A percentile compares a stretch with the other conserved stretches of the same genome.
Evolutionary conservation across 140 eudicot genomes (phyloP).

Genomic region (Cichorium intybus): DNA sequence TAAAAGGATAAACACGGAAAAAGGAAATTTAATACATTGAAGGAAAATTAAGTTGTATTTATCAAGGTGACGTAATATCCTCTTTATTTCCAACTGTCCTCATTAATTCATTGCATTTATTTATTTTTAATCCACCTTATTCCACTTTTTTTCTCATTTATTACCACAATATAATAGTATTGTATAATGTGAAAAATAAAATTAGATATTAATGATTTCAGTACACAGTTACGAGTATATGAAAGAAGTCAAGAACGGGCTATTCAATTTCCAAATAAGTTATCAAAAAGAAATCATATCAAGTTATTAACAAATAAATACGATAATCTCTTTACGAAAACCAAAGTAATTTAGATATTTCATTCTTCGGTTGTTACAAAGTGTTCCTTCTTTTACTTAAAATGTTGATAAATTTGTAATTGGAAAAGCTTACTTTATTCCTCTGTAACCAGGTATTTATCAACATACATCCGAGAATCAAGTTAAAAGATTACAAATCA

Average conservation of each 20-base stretch:
- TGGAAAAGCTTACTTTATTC: no score
- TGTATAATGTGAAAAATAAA: not conserved
- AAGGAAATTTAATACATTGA: conserved; percentile 17
- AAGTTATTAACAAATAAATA: not conserved
- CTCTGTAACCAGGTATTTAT: no score
- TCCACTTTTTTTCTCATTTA: conserved; percentile 13
- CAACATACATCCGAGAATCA: no score
- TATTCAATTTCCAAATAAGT: no score
- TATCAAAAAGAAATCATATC: not conserved
- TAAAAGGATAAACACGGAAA: conserved; percentile 28
- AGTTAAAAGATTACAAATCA: no score
- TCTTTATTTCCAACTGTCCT: conserved; percentile 59
- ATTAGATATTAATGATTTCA: not conserved
- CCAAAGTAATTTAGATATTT: no score
- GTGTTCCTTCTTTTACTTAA: no score
- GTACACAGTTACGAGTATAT: no score
- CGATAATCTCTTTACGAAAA: not conserved
- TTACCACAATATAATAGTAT: not conserved
- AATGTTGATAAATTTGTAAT: no score
- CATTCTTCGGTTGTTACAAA: no score
- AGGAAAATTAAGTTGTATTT: conserved; percentile 45
- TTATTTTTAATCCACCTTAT: conserved; percentile 33
- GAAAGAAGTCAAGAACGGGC: no score
- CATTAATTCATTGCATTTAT: conserved; percentile 46
- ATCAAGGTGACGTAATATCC: conserved; percentile 49